Conservation (phyloP, 2,329 filamentous ascomycete species). For the Hypomyces perniciosus region DNA sequence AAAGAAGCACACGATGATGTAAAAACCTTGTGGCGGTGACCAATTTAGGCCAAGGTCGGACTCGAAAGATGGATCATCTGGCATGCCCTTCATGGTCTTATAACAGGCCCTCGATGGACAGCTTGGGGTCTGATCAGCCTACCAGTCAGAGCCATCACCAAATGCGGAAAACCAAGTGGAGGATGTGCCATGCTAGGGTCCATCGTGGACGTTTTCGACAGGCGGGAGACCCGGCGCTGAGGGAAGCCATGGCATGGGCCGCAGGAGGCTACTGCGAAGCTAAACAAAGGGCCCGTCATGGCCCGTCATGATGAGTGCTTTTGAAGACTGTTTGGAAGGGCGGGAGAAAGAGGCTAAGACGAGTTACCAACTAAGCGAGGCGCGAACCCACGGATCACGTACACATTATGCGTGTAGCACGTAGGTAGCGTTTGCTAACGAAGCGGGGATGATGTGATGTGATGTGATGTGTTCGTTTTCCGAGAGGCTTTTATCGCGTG, state of each 20-base stretch:
- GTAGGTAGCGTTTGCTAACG: too few species aligned
- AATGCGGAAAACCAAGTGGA: neutral
- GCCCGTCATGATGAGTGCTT: neutral
- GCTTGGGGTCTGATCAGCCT: neutral
- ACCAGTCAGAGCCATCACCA: neutral
- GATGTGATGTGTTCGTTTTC: too few species aligned
- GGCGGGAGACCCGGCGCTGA: slow-evolving; percentile 3
- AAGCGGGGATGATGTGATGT: too few species aligned
- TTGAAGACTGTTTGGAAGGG: neutral
- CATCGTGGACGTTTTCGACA: neutral
- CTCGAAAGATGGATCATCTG: neutral
- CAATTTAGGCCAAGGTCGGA: neutral
- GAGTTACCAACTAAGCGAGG: neutral
- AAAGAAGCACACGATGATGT: too few species aligned
- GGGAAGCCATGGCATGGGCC: neutral
- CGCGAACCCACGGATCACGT: too few species aligned
- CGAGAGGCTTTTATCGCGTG: too few species aligned
- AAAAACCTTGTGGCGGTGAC: neutral
- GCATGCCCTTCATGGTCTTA: too few species aligned
- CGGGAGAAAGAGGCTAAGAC: neutral
- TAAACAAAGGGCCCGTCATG: neutral
- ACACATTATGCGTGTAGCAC: too few species aligned
- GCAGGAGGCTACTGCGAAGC: slow-evolving; percentile 2
- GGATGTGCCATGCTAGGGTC: neutral
- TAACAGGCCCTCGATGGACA: too few species aligned